Evolutionary conservation across 352 stramenopile genomes (phyloP), one percentile per base, ranked within the genome.

Genomic region (Globisporangium apiculatum): DNA sequence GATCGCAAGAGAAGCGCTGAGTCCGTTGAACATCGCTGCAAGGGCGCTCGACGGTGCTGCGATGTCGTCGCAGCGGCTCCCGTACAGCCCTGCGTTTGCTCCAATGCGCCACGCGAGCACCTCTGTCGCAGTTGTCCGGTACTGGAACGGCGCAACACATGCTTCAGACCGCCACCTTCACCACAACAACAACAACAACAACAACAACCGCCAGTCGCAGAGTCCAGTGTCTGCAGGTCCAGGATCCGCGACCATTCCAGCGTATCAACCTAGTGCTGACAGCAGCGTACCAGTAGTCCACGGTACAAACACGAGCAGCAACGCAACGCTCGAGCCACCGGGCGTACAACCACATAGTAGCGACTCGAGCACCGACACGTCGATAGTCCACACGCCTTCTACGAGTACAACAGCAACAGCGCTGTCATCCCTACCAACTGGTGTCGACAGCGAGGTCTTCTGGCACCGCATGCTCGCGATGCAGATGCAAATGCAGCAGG

Each of bases 401-500:
- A 11, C 15, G 10, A 45, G 41, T 15, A 47, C 6, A 17, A 12
- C 12, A 11, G 42, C n/a, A 11, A 3, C 42, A 17, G n/a, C 42
- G 42, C 42, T 15, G 11, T n/a, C 42, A 17, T 17, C n/a, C 4
- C 42, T 15, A 17, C 12, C 15, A 11, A 10, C 15, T 15, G 7
- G 15, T 15, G 12, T 15, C 6, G n/a, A 15, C 42, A 17, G 12
- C 7, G 83, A 87, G 18, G 51, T 76, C 24, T 57, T 89, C 6
- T 49, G 79, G 24, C 50, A 73, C 51, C 75, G 80, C 17, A 53
- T 91, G 8, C 62, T 70, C 9, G 67, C 24, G 24, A 31, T 31
- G 24, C 24, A 31, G 1, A 31, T 31, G 24, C 24, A 86, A 17
- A 75, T 91, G 60, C 75, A 91, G 51, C 73, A 74, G 14, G 72